Evolutionary conservation across 176 grass and related monocot genomes (phyloP).

Genomic region (Juncus inflexus): DNA sequence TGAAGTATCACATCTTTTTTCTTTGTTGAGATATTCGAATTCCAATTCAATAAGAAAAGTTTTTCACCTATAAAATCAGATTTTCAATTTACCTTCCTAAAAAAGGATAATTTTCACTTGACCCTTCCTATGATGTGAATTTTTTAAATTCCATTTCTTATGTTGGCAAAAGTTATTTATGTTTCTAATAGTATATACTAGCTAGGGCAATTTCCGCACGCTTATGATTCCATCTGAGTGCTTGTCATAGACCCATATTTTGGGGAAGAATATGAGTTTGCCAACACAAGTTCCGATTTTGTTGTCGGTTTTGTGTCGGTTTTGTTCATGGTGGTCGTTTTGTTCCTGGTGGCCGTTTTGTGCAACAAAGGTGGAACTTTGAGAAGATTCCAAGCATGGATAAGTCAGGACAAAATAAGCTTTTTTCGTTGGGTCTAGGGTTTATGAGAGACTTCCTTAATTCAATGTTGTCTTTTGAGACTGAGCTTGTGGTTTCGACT

Average conservation of each 20-base stretch:
- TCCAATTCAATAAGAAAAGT: no score
- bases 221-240: conserved; percentile 59
- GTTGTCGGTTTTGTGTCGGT: conserved; percentile 37
- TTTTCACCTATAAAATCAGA: no score
- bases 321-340: neutral
- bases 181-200: conserved; percentile 43
- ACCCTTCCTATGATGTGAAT: no score
- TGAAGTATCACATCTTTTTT: no score
- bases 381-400: conserved; percentile 50
- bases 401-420: conserved; percentile 56
- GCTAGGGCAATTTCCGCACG: conserved; percentile 58
- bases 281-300: conserved; percentile 68
- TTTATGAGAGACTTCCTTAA: conserved; percentile 67
- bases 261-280: conserved; percentile 70
- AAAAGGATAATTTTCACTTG: no score
- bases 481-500: conserved; percentile 45
- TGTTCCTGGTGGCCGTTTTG: conserved; percentile 15
- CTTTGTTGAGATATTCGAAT: no score
- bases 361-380: conserved; percentile 71
- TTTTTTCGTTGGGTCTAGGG: conserved; percentile 58
- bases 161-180: no score
- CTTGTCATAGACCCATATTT: conserved; percentile 68
- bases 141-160: no score
- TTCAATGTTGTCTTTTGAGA: conserved; percentile 68
- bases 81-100: no score